A percentile compares a stretch with the other conserved stretches of the same genome.
These are phyloP conservation scores for Diutina catenulata DNA, from an alignment of 1,139 yeast genomes.

Conservation along the genomic window DNA sequence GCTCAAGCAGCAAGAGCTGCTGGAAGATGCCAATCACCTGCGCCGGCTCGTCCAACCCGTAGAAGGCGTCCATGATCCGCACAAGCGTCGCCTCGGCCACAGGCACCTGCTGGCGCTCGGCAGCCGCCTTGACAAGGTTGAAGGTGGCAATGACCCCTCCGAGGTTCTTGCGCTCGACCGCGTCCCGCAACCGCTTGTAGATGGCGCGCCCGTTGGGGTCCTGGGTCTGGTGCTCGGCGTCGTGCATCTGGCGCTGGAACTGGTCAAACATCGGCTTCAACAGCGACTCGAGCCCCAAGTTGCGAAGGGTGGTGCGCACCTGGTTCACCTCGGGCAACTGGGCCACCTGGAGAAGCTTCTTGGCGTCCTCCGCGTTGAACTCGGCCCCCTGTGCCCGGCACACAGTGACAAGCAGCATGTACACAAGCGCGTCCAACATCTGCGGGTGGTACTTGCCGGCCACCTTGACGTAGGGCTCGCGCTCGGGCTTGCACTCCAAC, in stretches of 20 bases:
- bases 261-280: constrained; percentile 10
- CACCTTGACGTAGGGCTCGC: constrained; percentile 7
- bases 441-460: constrained; percentile 10
- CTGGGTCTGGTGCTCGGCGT: constrained; percentile 9
- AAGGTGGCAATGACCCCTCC: constrained; percentile 15
- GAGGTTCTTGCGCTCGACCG: constrained; percentile 13
- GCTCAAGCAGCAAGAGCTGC: constrained; percentile 18
- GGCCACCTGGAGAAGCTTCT: constrained; percentile 19
- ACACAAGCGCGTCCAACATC: constrained; percentile 18
- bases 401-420: constrained; percentile 23
- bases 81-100: constrained; percentile 21
- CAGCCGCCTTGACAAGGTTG: constrained; percentile 16
- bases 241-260: constrained; percentile 10
- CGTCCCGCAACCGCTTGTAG: constrained; percentile 14
- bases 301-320: constrained; percentile 12
- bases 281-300: constrained; percentile 9
- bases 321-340: constrained; percentile 15
- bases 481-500: constrained; percentile 16
- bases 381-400: constrained; percentile 16
- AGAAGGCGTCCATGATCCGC: constrained; percentile 25
- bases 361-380: constrained; percentile 17
- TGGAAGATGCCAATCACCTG: constrained; percentile 25
- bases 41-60: constrained; percentile 16
- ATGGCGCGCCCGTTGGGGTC: constrained; percentile 25
- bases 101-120: constrained; percentile 14